phyloP scores from a whole-genome alignment of 179 eudicot species.

The Corrigiola litoralis region DNA sequence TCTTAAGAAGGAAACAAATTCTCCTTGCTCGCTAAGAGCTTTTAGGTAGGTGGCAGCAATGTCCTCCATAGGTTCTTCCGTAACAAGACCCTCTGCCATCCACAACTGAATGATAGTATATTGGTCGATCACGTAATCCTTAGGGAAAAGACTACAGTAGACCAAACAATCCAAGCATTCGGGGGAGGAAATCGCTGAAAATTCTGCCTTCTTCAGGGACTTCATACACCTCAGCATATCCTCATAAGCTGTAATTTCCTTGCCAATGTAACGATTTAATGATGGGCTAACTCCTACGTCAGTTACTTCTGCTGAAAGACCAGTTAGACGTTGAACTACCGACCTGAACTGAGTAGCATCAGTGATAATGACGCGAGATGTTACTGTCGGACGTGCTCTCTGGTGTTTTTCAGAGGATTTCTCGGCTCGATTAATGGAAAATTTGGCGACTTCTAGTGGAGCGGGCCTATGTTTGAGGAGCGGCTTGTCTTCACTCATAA shows the following conservation, averaged over 20 bases:
- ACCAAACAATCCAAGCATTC: neutral
- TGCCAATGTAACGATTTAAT: too few species aligned
- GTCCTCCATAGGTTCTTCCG: conserved; percentile 11
- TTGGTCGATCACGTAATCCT: conserved; percentile 1
- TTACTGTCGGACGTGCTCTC: too few species aligned
- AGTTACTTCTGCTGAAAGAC: too few species aligned
- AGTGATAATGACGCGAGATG: neutral
- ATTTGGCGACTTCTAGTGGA: too few species aligned
- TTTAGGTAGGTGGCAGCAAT: conserved; percentile 6
- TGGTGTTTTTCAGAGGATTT: too few species aligned
- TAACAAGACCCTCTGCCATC: conserved; percentile 12
- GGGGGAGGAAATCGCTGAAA: neutral
- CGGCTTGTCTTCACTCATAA: too few species aligned
- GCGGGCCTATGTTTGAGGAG: too few species aligned
- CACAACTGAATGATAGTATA: conserved; percentile 8
- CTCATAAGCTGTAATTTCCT: neutral
- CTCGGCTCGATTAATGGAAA: too few species aligned
- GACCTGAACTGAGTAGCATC: neutral
- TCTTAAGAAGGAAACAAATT: neutral
- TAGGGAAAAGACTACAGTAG: neutral
- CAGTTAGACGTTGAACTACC: neutral
- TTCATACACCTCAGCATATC: neutral
- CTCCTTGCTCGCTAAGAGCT: neutral
- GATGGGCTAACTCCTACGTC: neutral
- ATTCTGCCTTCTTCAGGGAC: neutral